These are phyloP conservation scores for Karstenula rhodostoma DNA, from an alignment of 2,329 filamentous ascomycete species.

Conservation along the genomic window DNA sequence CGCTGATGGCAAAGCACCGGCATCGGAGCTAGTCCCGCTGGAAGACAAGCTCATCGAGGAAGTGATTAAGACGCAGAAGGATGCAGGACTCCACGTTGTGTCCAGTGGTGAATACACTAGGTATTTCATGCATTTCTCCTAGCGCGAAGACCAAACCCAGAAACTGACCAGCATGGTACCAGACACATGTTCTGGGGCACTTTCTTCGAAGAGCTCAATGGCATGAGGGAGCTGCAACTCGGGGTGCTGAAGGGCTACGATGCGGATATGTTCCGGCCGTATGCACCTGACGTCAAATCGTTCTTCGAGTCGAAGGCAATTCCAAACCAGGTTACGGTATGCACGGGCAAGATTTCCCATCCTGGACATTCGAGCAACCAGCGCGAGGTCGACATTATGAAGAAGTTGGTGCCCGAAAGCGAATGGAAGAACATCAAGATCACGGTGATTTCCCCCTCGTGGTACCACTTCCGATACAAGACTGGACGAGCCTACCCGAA, in stretches of 20 bases:
- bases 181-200: constrained; percentile 65
- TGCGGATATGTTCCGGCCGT: constrained; percentile 64
- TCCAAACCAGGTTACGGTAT: constrained; percentile 65
- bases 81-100: constrained; percentile 68
- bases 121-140: constrained; percentile 21
- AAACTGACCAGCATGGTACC: constrained; percentile 21
- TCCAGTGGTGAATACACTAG: constrained; percentile 73
- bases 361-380: constrained; percentile 63
- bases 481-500: constrained; percentile 58
- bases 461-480: constrained; percentile 73
- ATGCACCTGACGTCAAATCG: constrained; percentile 68
- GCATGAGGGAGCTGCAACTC: constrained; percentile 61
- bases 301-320: constrained; percentile 65
- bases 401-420: constrained; percentile 65
- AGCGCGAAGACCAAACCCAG: neutral
- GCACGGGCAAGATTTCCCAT: constrained; percentile 66
- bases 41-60: constrained; percentile 73
- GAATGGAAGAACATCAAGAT: constrained; percentile 73
- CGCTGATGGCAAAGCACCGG: constrained; percentile 58
- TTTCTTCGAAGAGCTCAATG: constrained; percentile 63
- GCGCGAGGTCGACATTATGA: constrained; percentile 67
- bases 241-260: constrained; percentile 55
- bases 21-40: constrained; percentile 59
- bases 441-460: constrained; percentile 71
- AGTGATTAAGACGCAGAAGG: constrained; percentile 70